Conservation (phyloP, 75 land plant species). For the Gnetum montanum region DNA sequence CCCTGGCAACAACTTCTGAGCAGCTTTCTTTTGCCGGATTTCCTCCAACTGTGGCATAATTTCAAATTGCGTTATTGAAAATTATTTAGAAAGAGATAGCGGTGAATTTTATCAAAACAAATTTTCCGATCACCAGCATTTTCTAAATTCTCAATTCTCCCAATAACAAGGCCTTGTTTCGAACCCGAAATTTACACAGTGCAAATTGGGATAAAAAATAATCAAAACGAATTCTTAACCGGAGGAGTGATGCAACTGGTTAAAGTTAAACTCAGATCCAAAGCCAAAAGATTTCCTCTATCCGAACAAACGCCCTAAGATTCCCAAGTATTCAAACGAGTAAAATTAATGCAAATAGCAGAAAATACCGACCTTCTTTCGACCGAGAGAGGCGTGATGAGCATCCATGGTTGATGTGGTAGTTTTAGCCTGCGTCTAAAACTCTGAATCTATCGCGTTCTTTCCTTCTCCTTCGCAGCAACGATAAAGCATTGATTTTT, state of each 20-base stretch:
- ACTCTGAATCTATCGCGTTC: too few relatives aligned
- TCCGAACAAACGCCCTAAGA: not conserved
- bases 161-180: not conserved
- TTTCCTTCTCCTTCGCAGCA: too few relatives aligned
- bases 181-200: too few relatives aligned
- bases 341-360: not conserved
- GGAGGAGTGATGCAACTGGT: too few relatives aligned
- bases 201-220: too few relatives aligned
- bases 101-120: not conserved
- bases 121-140: too few relatives aligned
- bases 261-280: not conserved
- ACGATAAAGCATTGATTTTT: too few relatives aligned
- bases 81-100: not conserved
- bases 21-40: constrained; percentile 59
- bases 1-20: constrained; percentile 29
- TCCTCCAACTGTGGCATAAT: constrained; percentile 46
- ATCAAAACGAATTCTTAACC: too few relatives aligned
- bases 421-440: too few relatives aligned
- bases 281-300: not conserved
- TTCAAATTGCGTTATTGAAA: not conserved
- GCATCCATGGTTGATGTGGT: not conserved
- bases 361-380: constrained; percentile 1
- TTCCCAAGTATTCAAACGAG: not conserved
- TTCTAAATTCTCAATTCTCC: not conserved
- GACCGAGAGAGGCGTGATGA: constrained; percentile 3